Base-by-base conservation (phyloP, 2,329 filamentous ascomycete species). In the Sporothrix humicola region DNA sequence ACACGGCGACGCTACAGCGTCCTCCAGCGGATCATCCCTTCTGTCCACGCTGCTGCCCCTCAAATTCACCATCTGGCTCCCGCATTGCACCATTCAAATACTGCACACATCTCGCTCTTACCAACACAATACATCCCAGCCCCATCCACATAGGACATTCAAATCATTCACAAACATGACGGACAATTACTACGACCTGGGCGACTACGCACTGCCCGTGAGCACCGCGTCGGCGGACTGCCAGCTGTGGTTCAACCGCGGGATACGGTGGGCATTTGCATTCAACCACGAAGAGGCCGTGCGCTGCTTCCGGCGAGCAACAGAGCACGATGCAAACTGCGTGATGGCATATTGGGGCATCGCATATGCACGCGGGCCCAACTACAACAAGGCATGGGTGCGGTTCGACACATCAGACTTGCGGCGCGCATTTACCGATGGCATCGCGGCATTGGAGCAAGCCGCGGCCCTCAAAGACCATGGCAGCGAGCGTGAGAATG, bases 311-410 rank as follows among this genome's bases (percentile, higher is more conserved):
- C 82, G 89, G 77, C 82, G 82, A 5, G 90, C 89, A 20, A 85
- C 89, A 46, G 79, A 80, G 0, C 78, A 83, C 61, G 91, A 93
- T 75, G 75, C 81, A 0, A 75, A 79, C 2, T 92, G 88, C 73
- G 85, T 86, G 37, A 88, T 93, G 83, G 90, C 88, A 2, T 87
- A 91, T 77, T 93, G 91, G 91, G 91, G 91, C 0, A 81, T 92
- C 6, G 90, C 92, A 0, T 94, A 92, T 79, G 84, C 90, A 1
- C 82, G 92, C 0, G 93, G 92, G 0, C 92, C 92, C 3, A 94
- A 95, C 78, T 90, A 90, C 80, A 88, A 95, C 82, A 93, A 94
- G 78, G 90, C 92, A 0, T 94, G 92, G 92, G 87, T 89, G 44
- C 85, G 89, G 31, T 93, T 94, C 76, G 91, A 92, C 71, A 81